Percentiles rank a stretch among this genome's conserved stretches.
Conservation (phyloP, 2,329 filamentous ascomycete genomes). For the Colletotrichum trifolii region DNA sequence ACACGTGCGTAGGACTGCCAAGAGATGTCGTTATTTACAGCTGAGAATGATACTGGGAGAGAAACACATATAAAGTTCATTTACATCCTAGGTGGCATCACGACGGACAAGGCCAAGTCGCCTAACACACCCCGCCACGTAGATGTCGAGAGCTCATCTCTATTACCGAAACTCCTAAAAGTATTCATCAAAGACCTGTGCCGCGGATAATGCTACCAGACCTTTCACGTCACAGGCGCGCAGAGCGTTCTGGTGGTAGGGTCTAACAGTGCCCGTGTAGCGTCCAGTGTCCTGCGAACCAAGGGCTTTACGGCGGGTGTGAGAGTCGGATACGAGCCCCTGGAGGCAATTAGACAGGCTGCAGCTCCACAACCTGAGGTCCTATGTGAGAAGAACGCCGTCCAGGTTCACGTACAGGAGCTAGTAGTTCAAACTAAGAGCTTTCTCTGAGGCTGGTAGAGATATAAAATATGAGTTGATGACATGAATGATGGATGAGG, state of each 20-base stretch:
- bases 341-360: slow-evolving; percentile 23
- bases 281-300: slow-evolving; percentile 63
- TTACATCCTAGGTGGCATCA: no score
- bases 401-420: not conserved
- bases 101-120: not conserved
- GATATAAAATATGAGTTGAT: not conserved
- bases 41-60: no score
- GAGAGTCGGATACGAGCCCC: slow-evolving; percentile 50
- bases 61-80: no score
- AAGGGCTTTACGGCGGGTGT: slow-evolving; percentile 60
- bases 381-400: not conserved
- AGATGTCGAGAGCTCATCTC: slow-evolving; percentile 13
- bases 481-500: no score
- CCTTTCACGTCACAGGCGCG: no score
- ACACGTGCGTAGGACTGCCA: no score
- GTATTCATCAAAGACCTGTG: slow-evolving; percentile 43
- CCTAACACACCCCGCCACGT: slow-evolving; percentile 26
- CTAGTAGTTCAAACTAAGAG: not conserved
- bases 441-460: slow-evolving; percentile 1
- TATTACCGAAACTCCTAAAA: slow-evolving; percentile 37
- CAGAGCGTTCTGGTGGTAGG: no score
- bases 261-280: slow-evolving; percentile 55
- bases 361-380: not conserved
- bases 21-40: no score
- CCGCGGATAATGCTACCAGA: no score